Evolutionary conservation across 352 stramenopile genomes (phyloP).

Genomic region (Phytophthora sp.): DNA sequence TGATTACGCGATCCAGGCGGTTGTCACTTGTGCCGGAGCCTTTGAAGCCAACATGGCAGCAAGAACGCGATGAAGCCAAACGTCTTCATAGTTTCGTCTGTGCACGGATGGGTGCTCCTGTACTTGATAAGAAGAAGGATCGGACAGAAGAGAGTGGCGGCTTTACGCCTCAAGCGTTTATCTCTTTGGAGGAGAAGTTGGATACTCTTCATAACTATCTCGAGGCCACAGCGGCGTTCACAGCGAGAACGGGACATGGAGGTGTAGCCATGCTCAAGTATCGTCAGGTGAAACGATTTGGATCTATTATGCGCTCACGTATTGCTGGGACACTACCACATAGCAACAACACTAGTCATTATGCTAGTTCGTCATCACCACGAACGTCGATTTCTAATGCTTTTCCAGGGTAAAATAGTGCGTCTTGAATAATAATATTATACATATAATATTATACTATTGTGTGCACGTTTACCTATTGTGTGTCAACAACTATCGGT

Average conservation of each 20-base stretch:
- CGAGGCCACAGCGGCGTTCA: conserved; percentile 30
- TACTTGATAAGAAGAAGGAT: conserved; percentile 38
- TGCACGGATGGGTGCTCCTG: conserved; percentile 49
- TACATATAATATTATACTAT: no score
- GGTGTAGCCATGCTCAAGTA: conserved; percentile 57
- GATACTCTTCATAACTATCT: conserved; percentile 72
- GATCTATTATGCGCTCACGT: conserved; percentile 63
- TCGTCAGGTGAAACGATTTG: conserved; percentile 71
- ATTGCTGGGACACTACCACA: conserved; percentile 25
- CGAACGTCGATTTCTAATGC: conserved; percentile 22
- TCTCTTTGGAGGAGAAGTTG: conserved; percentile 69
- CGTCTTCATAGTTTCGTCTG: conserved; percentile 72
- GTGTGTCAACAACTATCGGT: no score
- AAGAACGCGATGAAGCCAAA: conserved; percentile 58
- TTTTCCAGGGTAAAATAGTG: conserved; percentile 12
- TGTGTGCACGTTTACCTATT: no score
- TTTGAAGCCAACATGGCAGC: conserved; percentile 39
- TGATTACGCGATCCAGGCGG: not conserved
- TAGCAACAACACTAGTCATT: conserved; percentile 5
- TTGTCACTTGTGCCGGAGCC: conserved; percentile 2
- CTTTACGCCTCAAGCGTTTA: conserved; percentile 49
- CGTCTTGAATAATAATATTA: no score
- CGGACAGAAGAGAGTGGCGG: conserved; percentile 41
- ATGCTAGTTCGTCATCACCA: conserved; percentile 13
- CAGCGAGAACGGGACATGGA: conserved; percentile 12